These are phyloP conservation scores for Saturnispora hagleri DNA, from an alignment of 805 yeast species.

Conservation along the genomic window DNA sequence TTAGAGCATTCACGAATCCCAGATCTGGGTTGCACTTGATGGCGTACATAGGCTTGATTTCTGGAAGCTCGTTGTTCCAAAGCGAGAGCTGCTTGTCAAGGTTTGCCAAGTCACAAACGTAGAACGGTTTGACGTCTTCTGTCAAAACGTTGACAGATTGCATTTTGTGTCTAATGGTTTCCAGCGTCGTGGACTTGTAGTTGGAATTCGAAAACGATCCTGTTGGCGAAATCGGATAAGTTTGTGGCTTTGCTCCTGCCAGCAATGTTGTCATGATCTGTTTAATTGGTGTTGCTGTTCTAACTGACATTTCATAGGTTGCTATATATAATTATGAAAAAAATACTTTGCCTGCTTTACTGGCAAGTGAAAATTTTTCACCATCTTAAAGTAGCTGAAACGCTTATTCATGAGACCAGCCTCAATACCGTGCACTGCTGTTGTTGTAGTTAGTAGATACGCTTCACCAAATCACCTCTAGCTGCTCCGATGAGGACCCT, in stretches of 20 bases:
- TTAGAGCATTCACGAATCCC: slow-evolving; percentile 48
- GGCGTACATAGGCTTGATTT: slow-evolving; percentile 83
- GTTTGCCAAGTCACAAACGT: slow-evolving; percentile 76
- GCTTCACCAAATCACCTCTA: neutral
- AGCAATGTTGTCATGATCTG: neutral
- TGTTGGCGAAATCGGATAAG: slow-evolving; percentile 10
- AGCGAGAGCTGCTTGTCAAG: slow-evolving; percentile 49
- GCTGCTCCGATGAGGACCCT: neutral
- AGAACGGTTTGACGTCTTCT: slow-evolving; percentile 65
- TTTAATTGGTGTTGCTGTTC: neutral
- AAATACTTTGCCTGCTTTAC: neutral
- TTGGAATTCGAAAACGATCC: slow-evolving; percentile 2
- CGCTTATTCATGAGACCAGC: neutral
- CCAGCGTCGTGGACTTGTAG: slow-evolving; percentile 8
- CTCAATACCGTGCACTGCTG: neutral
- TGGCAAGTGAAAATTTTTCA: slow-evolving; percentile 1
- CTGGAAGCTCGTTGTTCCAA: slow-evolving; percentile 62
- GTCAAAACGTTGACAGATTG: slow-evolving; percentile 9
- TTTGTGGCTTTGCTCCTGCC: neutral
- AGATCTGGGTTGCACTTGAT: slow-evolving; percentile 85
- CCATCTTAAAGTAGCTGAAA: neutral
- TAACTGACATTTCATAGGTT: neutral
- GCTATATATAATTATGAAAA: neutral
- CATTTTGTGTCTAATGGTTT: slow-evolving; percentile 11
- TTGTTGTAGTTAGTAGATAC: neutral